These are phyloP conservation scores for Cyclotella choctawhatcheeana DNA, from an alignment of 108 stramenopile genomes.

Conservation along the genomic window DNA sequence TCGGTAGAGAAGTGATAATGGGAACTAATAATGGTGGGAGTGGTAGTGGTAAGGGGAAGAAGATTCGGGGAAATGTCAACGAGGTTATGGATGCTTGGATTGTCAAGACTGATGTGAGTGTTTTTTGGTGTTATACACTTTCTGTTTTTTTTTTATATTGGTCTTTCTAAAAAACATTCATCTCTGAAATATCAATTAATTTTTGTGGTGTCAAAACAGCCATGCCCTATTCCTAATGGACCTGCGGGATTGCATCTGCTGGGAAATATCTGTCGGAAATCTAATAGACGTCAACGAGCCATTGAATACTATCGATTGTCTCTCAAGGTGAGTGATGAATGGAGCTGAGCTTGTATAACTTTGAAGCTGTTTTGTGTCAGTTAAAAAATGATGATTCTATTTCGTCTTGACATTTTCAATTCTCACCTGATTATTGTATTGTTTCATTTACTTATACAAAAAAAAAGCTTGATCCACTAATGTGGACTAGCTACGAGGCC, in stretches of 20 bases:
- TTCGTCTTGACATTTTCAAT: neutral
- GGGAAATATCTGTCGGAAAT: slow-evolving; percentile 78
- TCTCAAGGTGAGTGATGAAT: no score
- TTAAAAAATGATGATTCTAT: no score
- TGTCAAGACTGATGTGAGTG: slow-evolving; percentile 39
- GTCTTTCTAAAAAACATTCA: no score
- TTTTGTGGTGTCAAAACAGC: slow-evolving; percentile 12
- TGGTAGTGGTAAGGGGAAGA: no score
- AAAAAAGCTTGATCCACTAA: slow-evolving; percentile 77
- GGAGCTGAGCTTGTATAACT: no score
- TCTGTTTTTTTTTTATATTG: no score
- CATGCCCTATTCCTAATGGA: slow-evolving; percentile 87
- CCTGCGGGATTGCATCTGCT: slow-evolving; percentile 87
- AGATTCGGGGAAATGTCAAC: slow-evolving; percentile 31
- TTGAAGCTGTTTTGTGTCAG: no score
- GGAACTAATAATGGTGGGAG: no score
- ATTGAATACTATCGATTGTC: slow-evolving; percentile 77
- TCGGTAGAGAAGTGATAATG: slow-evolving; percentile 9
- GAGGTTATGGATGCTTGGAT: slow-evolving; percentile 74
- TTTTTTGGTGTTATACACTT: no score
- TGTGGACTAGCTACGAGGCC: slow-evolving; percentile 85
- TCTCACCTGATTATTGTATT: neutral
- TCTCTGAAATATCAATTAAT: no score
- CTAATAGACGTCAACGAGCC: slow-evolving; percentile 79
- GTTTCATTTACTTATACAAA: no score